These are phyloP conservation scores for Fusarium palustre DNA, from an alignment of 2,329 filamentous ascomycete genomes.

Conservation along the genomic window DNA sequence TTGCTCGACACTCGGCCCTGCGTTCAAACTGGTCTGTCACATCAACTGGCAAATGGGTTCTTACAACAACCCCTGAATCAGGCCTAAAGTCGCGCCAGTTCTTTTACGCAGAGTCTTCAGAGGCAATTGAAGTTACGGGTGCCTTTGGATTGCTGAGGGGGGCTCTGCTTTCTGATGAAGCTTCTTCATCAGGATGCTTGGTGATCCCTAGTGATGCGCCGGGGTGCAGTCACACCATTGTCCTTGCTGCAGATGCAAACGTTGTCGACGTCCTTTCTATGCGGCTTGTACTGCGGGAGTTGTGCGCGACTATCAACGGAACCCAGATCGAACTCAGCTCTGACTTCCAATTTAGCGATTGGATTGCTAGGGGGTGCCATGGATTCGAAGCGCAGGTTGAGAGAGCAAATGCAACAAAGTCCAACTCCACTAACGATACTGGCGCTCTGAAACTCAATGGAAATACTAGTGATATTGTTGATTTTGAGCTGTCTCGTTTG, in stretches of 20 bases:
- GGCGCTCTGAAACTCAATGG: conserved; percentile 1
- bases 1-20: conserved; percentile 6
- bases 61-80: conserved; percentile 1
- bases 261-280: conserved; percentile 9
- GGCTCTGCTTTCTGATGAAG: background rate
- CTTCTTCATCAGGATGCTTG: background rate
- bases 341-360: conserved; percentile 3
- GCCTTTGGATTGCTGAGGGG: conserved; percentile 5
- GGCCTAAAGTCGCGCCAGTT: conserved; percentile 2
- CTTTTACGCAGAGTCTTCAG: conserved; percentile 1
- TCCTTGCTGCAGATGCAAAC: conserved; percentile 13
- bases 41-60: conserved; percentile 5
- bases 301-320: background rate
- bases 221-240: background rate
- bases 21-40: conserved; percentile 8
- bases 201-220: conserved; percentile 7
- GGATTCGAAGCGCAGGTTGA: conserved; percentile 2
- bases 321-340: conserved; percentile 3
- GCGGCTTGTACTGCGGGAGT: conserved; percentile 5
- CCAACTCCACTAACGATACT: conserved; percentile 1
- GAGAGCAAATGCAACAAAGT: conserved; percentile 5
- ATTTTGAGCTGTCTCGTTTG: background rate
- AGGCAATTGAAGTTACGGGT: conserved; percentile 3
- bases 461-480: background rate
- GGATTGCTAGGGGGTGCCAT: background rate